Evolutionary conservation across 768 basidiomycete genomes (phyloP), one percentile per base, ranked within the genome.

Genomic region (Auriculariales sp.): DNA sequence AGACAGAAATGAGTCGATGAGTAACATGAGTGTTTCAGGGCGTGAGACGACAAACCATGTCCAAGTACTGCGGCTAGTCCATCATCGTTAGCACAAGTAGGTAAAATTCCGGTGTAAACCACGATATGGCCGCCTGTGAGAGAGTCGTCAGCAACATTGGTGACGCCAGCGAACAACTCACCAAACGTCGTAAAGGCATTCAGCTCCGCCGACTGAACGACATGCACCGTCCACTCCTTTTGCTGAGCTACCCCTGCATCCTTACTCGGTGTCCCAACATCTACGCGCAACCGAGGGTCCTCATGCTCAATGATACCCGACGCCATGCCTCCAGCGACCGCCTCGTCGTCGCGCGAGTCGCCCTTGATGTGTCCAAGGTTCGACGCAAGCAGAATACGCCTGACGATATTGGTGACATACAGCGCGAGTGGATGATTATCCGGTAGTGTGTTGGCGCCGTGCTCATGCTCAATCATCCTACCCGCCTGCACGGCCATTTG

Each of bases 41-140:
- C 45, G 33, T 1, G 3, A 49, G 31, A 14, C 19, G 17, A n/a
- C 73, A 3, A 49, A 85, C 90, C 89, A 61, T 95, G 92, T 1
- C 85, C 77, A 2, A 97, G 65, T 1, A 95, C 81, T 15, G 81
- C 81, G 1, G 92, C 87, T 0, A 97, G 66, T 0, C 88, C 89
- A 57, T 83, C 74, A 55, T 91, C 87, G 53, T 89, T 79, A 53
- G 66, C 68, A 42, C 79, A 81, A 4, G 92, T 66, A 0, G 85
- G 87, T 3, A 95, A 62, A 30, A 95, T 88, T 0, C 92, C 92
- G 0, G 89, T 91, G 59, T 87, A 94, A 9, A 97, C 85, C 28
- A 91, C 73, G 48, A 95, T 80, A 46, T 81, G 72, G 10, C 69
- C 66, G 1, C 83, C 84, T 79, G 57, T 25, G 3, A n/a, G 24